Conservation (phyloP, 352 stramenopile genomes). For the Globisporangium echinulatum region DNA sequence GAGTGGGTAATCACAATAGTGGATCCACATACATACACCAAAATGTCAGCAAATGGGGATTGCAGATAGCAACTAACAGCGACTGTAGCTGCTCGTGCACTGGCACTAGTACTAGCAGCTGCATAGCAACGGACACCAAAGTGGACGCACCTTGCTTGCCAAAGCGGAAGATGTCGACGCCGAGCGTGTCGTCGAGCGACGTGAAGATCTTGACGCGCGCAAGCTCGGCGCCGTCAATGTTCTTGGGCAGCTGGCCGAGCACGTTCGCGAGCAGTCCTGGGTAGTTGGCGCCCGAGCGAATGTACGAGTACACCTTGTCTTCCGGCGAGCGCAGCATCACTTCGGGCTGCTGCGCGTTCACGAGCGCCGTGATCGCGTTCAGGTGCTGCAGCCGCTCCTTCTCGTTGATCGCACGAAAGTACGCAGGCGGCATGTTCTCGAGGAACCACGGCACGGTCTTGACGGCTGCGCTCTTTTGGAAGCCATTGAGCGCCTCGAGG, state of each 20-base stretch:
- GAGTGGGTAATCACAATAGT: background rate
- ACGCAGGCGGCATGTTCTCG: slow-evolving; percentile 85
- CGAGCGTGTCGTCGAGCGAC: slow-evolving; percentile 75
- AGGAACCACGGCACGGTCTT: slow-evolving; percentile 87
- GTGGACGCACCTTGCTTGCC: slow-evolving; percentile 35
- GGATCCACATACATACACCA: too few species aligned
- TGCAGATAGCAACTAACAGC: too few species aligned
- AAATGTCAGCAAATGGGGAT: too few species aligned
- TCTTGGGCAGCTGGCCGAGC: slow-evolving; percentile 58
- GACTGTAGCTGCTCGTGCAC: background rate
- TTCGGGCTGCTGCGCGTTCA: slow-evolving; percentile 71
- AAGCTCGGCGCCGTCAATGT: slow-evolving; percentile 52
- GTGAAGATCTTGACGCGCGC: slow-evolving; percentile 90
- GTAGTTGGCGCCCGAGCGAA: slow-evolving; percentile 74
- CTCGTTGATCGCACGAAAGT: slow-evolving; percentile 84
- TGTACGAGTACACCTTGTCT: slow-evolving; percentile 77
- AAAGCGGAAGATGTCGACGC: slow-evolving; percentile 85
- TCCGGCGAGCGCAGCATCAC: slow-evolving; percentile 77
- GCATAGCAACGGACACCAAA: background rate
- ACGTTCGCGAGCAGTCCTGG: slow-evolving; percentile 66
- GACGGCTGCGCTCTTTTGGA: slow-evolving; percentile 58
- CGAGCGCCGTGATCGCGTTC: slow-evolving; percentile 79
- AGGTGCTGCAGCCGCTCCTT: slow-evolving; percentile 82
- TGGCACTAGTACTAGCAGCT: background rate
- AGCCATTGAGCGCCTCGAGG: slow-evolving; percentile 49